Percentiles rank a stretch among this genome's conserved stretches.
These are phyloP conservation scores for Dictyostelium firmibasis DNA, from an alignment of 78 protist genomes.

Conservation along the genomic window DNA sequence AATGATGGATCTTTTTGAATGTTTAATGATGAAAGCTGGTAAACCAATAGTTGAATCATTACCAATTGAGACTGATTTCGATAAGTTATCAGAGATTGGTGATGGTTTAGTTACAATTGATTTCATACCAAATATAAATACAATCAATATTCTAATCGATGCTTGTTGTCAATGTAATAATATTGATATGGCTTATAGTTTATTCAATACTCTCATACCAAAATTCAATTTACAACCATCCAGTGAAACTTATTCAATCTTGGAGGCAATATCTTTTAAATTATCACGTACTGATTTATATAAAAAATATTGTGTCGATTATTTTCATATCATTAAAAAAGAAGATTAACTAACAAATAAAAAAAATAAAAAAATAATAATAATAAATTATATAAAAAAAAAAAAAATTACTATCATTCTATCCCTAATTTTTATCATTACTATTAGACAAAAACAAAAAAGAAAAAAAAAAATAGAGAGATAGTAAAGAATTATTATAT, in stretches of 20 bases:
- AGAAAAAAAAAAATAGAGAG: too few relatives aligned
- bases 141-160: slow-evolving; percentile 17
- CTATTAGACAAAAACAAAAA: too few relatives aligned
- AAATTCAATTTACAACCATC: not conserved
- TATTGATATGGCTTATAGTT: slow-evolving; percentile 7
- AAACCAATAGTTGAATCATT: slow-evolving; percentile 49
- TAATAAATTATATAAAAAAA: not conserved
- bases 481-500: too few relatives aligned
- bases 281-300: not conserved
- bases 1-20: slow-evolving; percentile 6
- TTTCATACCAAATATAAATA: slow-evolving; percentile 51
- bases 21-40: not conserved
- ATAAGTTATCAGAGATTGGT: not conserved
- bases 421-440: too few relatives aligned
- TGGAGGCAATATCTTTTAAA: slow-evolving; percentile 62
- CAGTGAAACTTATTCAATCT: slow-evolving; percentile 34
- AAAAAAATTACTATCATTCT: too few relatives aligned
- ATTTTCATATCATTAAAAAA: slow-evolving; percentile 54
- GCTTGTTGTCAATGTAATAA: slow-evolving; percentile 18
- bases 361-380: too few relatives aligned
- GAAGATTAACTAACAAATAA: not conserved
- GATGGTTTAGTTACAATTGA: not conserved
- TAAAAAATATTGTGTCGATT: slow-evolving; percentile 28
- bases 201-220: not conserved
- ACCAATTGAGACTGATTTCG: slow-evolving; percentile 11